phyloP scores from a whole-genome alignment of 176 grass and related monocot genomes.

The Oryza meridionalis region DNA sequence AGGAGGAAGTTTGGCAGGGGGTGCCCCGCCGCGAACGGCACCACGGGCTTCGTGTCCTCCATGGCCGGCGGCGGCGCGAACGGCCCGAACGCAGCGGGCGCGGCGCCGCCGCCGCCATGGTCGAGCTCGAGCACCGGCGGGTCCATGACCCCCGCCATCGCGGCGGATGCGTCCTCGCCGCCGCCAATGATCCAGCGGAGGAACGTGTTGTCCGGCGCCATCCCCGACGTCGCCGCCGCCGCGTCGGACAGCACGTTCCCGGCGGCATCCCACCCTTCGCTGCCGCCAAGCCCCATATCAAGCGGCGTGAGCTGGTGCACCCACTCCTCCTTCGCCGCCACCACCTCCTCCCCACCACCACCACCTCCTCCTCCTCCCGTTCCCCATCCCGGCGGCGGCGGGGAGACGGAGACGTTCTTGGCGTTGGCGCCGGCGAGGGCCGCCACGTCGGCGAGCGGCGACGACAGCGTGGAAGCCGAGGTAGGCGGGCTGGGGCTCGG shows the following conservation, averaged over 20 bases:
- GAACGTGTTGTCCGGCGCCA: slow-evolving; percentile 62
- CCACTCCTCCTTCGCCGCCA: slow-evolving; percentile 55
- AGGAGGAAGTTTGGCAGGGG: slow-evolving; percentile 41
- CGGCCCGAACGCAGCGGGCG: slow-evolving; percentile 30
- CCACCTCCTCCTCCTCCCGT: background rate
- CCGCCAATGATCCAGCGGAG: slow-evolving; percentile 86
- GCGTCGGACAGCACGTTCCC: slow-evolving; percentile 52
- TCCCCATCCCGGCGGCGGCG: slow-evolving; percentile 49
- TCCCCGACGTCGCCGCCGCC: slow-evolving; percentile 31
- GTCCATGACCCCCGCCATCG: slow-evolving; percentile 57
- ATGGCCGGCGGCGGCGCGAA: slow-evolving; percentile 22
- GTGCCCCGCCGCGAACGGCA: slow-evolving; percentile 47
- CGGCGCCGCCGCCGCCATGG: slow-evolving; percentile 1
- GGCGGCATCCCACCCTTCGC: slow-evolving; percentile 53
- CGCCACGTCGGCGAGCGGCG: slow-evolving; percentile 73
- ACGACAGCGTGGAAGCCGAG: slow-evolving; percentile 82
- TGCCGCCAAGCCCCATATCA: slow-evolving; percentile 52
- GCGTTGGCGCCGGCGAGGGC: slow-evolving; percentile 45
- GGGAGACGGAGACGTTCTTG: slow-evolving; percentile 49
- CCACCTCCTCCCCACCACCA: slow-evolving; percentile 28
- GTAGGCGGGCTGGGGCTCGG: slow-evolving; percentile 67
- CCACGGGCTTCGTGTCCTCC: slow-evolving; percentile 41
- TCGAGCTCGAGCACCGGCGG: slow-evolving; percentile 61
- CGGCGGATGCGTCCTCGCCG: slow-evolving; percentile 63
- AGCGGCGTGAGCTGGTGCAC: slow-evolving; percentile 69